These are phyloP conservation scores for Alectoria sarmentosa DNA, from an alignment of 495 filamentous ascomycete genomes.

Conservation along the genomic window DNA sequence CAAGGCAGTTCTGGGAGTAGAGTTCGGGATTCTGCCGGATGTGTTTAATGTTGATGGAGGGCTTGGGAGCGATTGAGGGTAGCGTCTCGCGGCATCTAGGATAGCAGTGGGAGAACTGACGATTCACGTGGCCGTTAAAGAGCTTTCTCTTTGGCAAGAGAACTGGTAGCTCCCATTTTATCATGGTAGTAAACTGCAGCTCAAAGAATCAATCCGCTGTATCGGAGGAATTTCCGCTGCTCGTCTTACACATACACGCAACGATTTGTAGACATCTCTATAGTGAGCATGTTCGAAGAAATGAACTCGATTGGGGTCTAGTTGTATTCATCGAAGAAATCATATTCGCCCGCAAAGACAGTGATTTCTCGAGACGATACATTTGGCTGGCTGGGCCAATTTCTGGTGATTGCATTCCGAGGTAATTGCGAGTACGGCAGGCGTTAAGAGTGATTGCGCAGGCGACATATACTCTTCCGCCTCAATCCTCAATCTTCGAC, in stretches of 20 bases:
- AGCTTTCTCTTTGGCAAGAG: background rate
- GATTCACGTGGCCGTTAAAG: background rate
- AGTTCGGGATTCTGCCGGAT: slow-evolving; percentile 76
- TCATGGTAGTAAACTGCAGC: slow-evolving; percentile 4
- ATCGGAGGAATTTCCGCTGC: background rate
- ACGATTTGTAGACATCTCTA: too few species aligned
- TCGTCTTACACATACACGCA: too few species aligned
- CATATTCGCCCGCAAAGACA: too few species aligned
- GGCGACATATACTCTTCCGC: too few species aligned
- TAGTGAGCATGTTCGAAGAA: too few species aligned
- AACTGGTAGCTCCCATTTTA: slow-evolving; percentile 1
- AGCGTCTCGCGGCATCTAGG: slow-evolving; percentile 18
- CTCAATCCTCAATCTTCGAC: too few species aligned
- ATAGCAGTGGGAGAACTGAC: slow-evolving; percentile 4
- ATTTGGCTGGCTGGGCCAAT: too few species aligned
- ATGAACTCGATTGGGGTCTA: too few species aligned
- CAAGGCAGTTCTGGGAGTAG: slow-evolving; percentile 72
- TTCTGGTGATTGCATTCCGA: too few species aligned
- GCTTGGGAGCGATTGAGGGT: slow-evolving; percentile 64
- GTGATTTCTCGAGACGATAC: too few species aligned
- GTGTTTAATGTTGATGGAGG: slow-evolving; percentile 73
- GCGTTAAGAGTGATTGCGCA: background rate
- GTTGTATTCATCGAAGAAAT: too few species aligned
- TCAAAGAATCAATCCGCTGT: too few species aligned
- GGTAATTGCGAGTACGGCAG: slow-evolving; percentile 29